phyloP scores from a whole-genome alignment of 306 rosid genomes.

The Boehmeria nivea region DNA sequence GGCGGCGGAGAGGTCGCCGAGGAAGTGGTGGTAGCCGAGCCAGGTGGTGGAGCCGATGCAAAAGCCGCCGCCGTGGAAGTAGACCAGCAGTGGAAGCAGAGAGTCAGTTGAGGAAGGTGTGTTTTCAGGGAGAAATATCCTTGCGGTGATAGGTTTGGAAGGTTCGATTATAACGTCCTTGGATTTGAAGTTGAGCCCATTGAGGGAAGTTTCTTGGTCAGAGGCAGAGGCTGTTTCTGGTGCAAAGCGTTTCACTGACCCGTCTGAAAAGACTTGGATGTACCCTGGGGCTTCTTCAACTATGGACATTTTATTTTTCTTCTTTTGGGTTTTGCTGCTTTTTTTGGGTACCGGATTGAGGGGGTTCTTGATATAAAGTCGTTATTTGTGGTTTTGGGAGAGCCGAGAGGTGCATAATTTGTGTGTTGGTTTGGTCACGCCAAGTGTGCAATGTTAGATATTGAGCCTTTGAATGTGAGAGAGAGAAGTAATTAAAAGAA shows the following conservation, averaged over 20 bases:
- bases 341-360: too few relatives aligned
- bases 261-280: constrained; percentile 61
- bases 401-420: too few relatives aligned
- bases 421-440: constrained; percentile 54
- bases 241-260: constrained; percentile 55
- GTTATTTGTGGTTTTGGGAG: too few relatives aligned
- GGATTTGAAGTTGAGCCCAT: constrained; percentile 33
- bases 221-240: constrained; percentile 40
- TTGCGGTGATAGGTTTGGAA: constrained; percentile 47
- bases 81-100: constrained; percentile 56
- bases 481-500: too few relatives aligned
- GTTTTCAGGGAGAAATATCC: constrained; percentile 52
- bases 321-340: too few relatives aligned
- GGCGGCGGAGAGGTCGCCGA: constrained; percentile 45
- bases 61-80: constrained; percentile 91
- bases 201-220: constrained; percentile 9
- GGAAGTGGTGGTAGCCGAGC: constrained; percentile 72
- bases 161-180: constrained; percentile 61
- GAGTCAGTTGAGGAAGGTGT: background rate
- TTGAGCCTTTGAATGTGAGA: background rate
- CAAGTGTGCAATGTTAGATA: constrained; percentile 6
- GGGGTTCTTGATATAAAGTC: too few relatives aligned
- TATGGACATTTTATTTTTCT: constrained; percentile 40
- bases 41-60: constrained; percentile 85
- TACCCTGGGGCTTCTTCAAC: constrained; percentile 56